Evolutionary conservation across 2,329 filamentous ascomycete species (phyloP), one percentile per base, ranked within the genome.

Genomic region (Chaetomiaceae sp.): DNA sequence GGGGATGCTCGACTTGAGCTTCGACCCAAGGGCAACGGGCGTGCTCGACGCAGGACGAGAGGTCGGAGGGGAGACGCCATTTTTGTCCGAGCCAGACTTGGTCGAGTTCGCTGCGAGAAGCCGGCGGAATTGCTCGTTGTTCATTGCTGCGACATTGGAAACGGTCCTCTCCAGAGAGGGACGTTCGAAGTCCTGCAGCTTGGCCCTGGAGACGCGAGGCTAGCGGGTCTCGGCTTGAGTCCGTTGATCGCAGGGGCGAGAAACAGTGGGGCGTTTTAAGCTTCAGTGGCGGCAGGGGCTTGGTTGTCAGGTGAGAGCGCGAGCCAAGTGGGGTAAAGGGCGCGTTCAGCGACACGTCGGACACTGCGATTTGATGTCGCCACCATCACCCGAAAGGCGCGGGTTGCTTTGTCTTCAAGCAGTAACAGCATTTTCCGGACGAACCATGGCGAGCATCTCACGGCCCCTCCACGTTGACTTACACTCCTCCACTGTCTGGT

Each of bases 81-180:
- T 65, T 62, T 66, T 67, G 56, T 66, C 49, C 51, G 57, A 45
- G 15, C 63, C 57, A 24, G 65, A 51, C 49, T 71, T 72, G 45
- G 65, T 60, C 6, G 72, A 61, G 49, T 72, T 73, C 33, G 66
- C 65, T 37, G 82, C 72, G 18, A 95, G 67, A 6, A 97, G 76
- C 54, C 85, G 84, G 45, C 93, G 84, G 61, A 98, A 98, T 60
- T 96, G 88, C 35, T 89, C 81, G 73, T 97, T 97, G 65, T 97
- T 95, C 93, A 98, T 97, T 9, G 22, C 44, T 18, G 34, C 41
- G 36, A 15, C 18, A 24, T n/a, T 18, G 1, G 34, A 9, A 26
- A 22, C 1, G 33, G 26, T 6, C 4, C 3, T 24, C 26, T 22
- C 18, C 2, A 12, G 24, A 20, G 22, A n/a, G n/a, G n/a, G n/a